Conservation (phyloP, 192 early-diverging fungal genomes). For the Pilaira anomala region DNA sequence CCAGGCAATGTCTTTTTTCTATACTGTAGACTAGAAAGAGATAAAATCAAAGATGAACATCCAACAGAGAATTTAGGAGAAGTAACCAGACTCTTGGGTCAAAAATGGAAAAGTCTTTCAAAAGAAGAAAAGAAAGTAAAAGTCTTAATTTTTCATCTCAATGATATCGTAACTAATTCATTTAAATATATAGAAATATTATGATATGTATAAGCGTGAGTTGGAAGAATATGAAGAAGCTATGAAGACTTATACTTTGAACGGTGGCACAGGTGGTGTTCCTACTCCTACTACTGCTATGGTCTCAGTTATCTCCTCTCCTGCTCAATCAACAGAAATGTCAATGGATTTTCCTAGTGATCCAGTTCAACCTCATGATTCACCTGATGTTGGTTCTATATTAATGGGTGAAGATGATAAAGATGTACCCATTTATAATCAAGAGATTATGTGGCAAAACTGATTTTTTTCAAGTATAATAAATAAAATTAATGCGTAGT, state of each 20-base stretch:
- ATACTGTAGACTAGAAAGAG: conserved; percentile 38
- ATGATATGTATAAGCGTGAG: conserved; percentile 16
- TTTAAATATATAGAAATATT: conserved; percentile 29
- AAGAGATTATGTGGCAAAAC: too few relatives aligned
- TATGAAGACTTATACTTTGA: conserved; percentile 26
- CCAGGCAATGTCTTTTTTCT: conserved; percentile 44
- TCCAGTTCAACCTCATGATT: not conserved
- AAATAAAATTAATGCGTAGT: too few relatives aligned
- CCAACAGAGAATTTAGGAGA: conserved; percentile 36
- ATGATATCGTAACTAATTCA: not conserved
- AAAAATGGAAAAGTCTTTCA: conserved; percentile 40
- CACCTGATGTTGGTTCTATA: not conserved
- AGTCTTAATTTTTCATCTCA: too few relatives aligned
- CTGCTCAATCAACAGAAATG: conserved; percentile 15
- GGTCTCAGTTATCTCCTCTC: not conserved
- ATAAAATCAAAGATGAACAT: conserved; percentile 43
- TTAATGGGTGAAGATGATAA: not conserved
- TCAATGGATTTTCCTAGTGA: conserved; percentile 12
- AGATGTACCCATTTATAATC: too few relatives aligned
- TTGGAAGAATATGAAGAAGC: conserved; percentile 34
- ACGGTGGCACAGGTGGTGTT: not conserved
- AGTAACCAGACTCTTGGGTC: conserved; percentile 38
- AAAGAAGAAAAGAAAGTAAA: conserved; percentile 39
- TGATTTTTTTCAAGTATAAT: too few relatives aligned
- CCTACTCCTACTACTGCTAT: not conserved